These are phyloP conservation scores for Phytophthora crassamura DNA, from an alignment of 352 stramenopile genomes.

Conservation along the genomic window DNA sequence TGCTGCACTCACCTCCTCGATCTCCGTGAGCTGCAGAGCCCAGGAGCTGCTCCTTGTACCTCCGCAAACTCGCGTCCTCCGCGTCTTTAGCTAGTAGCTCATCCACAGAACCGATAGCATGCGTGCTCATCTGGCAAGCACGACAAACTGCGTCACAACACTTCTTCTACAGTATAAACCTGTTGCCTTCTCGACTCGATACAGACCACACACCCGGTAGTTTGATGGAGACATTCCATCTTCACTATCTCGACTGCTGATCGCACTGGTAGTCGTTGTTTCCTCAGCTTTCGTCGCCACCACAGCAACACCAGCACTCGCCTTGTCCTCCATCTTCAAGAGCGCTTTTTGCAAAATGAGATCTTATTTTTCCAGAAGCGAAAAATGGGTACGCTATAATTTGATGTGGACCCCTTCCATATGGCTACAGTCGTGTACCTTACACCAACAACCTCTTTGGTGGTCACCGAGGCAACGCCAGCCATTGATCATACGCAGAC, in stretches of 20 bases:
- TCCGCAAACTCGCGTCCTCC: conserved; percentile 82
- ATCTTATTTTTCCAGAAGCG: conserved; percentile 15
- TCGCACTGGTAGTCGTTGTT: conserved; percentile 17
- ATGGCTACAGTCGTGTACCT: conserved; percentile 2
- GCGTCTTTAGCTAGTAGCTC: conserved; percentile 80
- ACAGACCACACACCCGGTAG: conserved; percentile 52
- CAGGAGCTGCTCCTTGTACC: conserved; percentile 89
- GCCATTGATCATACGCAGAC: conserved; percentile 34
- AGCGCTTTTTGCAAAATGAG: conserved; percentile 4
- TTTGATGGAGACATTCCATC: conserved; percentile 33
- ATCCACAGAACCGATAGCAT: conserved; percentile 66
- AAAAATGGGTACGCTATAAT: conserved; percentile 10
- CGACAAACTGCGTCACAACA: conserved; percentile 2
- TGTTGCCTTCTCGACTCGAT: not conserved
- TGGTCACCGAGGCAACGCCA: conserved; percentile 35
- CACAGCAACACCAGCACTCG: not conserved
- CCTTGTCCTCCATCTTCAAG: conserved; percentile 5
- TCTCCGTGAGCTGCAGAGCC: conserved; percentile 81
- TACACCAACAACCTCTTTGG: conserved; percentile 20
- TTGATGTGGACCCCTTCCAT: not conserved
- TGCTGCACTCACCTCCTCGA: conserved; percentile 56
- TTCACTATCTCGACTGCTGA: conserved; percentile 45
- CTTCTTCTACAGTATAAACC: not conserved
- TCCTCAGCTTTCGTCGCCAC: conserved; percentile 23
- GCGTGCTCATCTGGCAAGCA: conserved; percentile 61